Conservation (phyloP, 2,329 filamentous ascomycete species). For the Cryphonectria parasitica region DNA sequence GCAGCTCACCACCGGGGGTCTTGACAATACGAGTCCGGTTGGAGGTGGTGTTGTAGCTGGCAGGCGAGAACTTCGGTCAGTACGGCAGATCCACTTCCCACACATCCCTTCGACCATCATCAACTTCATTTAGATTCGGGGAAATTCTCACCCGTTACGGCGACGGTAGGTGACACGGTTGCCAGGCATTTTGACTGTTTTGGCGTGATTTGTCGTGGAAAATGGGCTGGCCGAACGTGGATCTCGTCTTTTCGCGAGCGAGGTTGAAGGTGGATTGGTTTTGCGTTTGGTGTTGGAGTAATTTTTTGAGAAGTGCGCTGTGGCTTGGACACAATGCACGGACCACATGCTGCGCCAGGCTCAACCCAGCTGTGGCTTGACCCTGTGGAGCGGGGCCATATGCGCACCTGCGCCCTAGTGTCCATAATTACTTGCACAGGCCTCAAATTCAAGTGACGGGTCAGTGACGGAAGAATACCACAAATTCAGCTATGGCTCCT, state of each 20-base stretch:
- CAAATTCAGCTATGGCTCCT: background rate
- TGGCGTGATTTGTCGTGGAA: conserved; percentile 31
- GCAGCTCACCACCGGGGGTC: conserved; percentile 94
- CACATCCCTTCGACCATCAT: background rate
- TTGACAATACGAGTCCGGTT: conserved; percentile 96
- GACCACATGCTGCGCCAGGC: background rate
- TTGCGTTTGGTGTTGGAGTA: conserved; percentile 16
- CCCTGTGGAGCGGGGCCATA: background rate
- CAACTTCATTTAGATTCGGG: conserved; percentile 28
- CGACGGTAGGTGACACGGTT: conserved; percentile 72
- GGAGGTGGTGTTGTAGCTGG: conserved; percentile 95
- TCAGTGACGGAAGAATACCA: background rate
- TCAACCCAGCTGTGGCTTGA: background rate
- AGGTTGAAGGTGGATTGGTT: conserved; percentile 15
- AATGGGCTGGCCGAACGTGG: conserved; percentile 28
- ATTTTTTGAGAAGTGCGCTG: conserved; percentile 19
- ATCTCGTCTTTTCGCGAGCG: conserved; percentile 25
- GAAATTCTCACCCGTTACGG: conserved; percentile 73
- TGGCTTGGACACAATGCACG: background rate
- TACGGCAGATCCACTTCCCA: conserved; percentile 20
- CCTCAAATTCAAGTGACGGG: background rate
- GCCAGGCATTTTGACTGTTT: conserved; percentile 60
- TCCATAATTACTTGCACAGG: background rate
- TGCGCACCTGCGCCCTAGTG: background rate
- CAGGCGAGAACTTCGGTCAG: conserved; percentile 31